These are phyloP conservation scores for Fomitiporia mediterranea DNA, from an alignment of 1,284 basidiomycete genomes.

Conservation along the genomic window DNA sequence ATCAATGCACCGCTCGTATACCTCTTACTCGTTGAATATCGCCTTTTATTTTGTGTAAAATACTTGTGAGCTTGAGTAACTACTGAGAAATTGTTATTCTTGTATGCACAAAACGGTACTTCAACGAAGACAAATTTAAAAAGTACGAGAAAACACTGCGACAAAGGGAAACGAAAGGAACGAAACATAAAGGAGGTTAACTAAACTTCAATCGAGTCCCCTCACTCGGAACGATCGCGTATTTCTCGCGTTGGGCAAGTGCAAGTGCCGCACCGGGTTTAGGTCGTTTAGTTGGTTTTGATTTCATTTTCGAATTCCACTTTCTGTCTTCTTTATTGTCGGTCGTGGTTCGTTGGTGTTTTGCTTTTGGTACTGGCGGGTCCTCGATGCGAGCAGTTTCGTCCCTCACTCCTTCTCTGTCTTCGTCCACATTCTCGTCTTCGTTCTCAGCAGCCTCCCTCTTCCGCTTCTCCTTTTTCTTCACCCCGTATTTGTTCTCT, in stretches of 20 bases:
- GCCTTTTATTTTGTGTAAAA: no score
- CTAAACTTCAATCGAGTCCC: conserved; percentile 83
- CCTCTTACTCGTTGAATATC: no score
- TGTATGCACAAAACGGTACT: no score
- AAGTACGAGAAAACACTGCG: no score
- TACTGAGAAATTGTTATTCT: no score
- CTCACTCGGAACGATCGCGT: conserved; percentile 73
- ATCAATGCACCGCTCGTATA: no score
- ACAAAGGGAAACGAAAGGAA: neutral
- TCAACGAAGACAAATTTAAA: no score
- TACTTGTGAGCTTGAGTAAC: no score
- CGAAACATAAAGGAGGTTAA: neutral
- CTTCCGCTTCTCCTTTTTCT: conserved; percentile 2
- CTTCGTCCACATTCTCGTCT: neutral
- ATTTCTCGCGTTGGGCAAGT: conserved; percentile 79
- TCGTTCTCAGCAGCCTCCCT: conserved; percentile 16
- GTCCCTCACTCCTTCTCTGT: neutral
- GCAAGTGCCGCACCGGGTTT: conserved; percentile 91
- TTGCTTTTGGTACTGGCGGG: neutral
- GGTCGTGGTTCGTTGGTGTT: conserved; percentile 4
- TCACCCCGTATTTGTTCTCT: conserved; percentile 17
- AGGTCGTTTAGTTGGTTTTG: no score
- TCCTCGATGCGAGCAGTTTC: neutral
- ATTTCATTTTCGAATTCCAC: conserved; percentile 22
- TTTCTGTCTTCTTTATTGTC: conserved; percentile 18